Evolutionary conservation across 805 yeast genomes (phyloP).

Genomic region (Cyberlindnera saturnus): DNA sequence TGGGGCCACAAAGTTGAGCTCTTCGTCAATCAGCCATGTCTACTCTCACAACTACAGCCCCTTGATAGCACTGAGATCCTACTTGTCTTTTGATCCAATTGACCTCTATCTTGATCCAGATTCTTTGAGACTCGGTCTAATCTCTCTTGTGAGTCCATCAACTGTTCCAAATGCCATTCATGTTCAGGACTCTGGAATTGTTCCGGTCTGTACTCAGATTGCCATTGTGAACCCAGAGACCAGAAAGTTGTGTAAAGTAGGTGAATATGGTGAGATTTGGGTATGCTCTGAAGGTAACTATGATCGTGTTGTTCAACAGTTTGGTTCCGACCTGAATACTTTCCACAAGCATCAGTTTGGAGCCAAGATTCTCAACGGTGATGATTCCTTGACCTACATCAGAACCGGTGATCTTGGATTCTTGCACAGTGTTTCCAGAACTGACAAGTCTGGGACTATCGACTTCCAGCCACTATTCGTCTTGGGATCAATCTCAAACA

Average conservation of each 20-base stretch:
- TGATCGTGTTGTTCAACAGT: conserved; percentile 44
- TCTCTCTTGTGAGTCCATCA: conserved; percentile 71
- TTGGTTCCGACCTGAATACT: conserved; percentile 30
- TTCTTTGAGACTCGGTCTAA: conserved; percentile 84
- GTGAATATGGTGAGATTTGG: conserved; percentile 98
- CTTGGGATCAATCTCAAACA: conserved; percentile 76
- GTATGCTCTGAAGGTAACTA: conserved; percentile 85
- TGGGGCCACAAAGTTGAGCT: conserved; percentile 55
- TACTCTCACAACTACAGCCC: conserved; percentile 81
- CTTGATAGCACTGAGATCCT: conserved; percentile 76
- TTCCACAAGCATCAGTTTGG: conserved; percentile 40
- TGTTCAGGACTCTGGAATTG: conserved; percentile 93
- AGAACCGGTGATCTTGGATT: conserved; percentile 96
- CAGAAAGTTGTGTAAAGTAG: conserved; percentile 64
- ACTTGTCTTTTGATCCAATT: conserved; percentile 82
- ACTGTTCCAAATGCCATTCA: conserved; percentile 64
- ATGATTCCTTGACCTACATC: conserved; percentile 57
- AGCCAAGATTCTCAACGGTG: conserved; percentile 61
- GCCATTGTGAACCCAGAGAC: conserved; percentile 97
- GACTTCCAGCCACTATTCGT: conserved; percentile 75
- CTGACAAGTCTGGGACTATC: conserved; percentile 33
- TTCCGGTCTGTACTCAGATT: conserved; percentile 88
- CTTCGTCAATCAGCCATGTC: conserved; percentile 67
- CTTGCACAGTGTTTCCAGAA: conserved; percentile 61
- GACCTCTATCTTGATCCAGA: conserved; percentile 83